These are phyloP conservation scores for Chrysophaeum taylorii DNA, from an alignment of 352 stramenopile species.

Conservation along the genomic window DNA sequence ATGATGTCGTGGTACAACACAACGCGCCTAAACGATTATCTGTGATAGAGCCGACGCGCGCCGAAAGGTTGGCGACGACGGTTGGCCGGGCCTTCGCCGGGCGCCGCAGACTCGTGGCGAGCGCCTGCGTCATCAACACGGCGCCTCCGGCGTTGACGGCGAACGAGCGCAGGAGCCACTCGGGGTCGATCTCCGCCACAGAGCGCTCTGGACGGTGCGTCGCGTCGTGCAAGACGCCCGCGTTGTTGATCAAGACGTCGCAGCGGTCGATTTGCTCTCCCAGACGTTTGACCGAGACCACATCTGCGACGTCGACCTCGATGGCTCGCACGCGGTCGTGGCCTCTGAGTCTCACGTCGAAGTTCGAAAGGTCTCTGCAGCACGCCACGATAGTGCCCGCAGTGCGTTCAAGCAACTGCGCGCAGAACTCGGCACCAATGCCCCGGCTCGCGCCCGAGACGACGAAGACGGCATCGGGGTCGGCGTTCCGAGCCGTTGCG, in stretches of 20 bases:
- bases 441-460: constrained; percentile 27
- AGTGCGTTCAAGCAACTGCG: constrained; percentile 25
- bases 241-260: constrained; percentile 56
- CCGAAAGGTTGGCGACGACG: constrained; percentile 57
- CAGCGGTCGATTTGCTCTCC: too few species aligned
- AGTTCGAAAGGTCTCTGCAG: constrained; percentile 10
- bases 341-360: neutral
- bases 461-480: constrained; percentile 21
- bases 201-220: constrained; percentile 54
- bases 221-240: constrained; percentile 50
- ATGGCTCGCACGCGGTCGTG: constrained; percentile 19
- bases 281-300: constrained; percentile 18
- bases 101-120: constrained; percentile 31
- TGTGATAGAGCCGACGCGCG: constrained; percentile 57
- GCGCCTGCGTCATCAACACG: constrained; percentile 45
- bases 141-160: constrained; percentile 58
- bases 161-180: constrained; percentile 49
- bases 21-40: constrained; percentile 64
- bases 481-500: too few species aligned
- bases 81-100: constrained; percentile 4
- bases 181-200: constrained; percentile 43
- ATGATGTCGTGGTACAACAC: too few species aligned
- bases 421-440: constrained; percentile 25
- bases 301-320: constrained; percentile 22
- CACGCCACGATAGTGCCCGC: constrained; percentile 13